These are phyloP conservation scores for Exserohilum turcica DNA, from an alignment of 2,329 filamentous ascomycete genomes.

Conservation along the genomic window DNA sequence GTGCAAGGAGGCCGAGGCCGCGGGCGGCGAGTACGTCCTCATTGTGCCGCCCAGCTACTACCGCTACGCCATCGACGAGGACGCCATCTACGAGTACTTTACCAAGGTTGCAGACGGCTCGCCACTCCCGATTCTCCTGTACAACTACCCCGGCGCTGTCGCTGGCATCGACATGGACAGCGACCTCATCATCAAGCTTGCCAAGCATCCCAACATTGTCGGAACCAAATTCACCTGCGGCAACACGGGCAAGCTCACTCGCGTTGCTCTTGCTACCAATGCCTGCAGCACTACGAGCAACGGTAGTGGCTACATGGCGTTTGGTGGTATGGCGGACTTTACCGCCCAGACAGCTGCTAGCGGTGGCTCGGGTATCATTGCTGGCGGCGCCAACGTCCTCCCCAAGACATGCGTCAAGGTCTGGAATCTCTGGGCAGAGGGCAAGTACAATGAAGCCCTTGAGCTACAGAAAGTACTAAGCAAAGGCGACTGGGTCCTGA, in stretches of 20 bases:
- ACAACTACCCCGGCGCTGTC: conserved; percentile 90
- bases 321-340: conserved; percentile 87
- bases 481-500: conserved; percentile 80
- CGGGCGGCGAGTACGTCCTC: conserved; percentile 79
- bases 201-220: conserved; percentile 79
- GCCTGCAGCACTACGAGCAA: conserved; percentile 67
- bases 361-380: conserved; percentile 83
- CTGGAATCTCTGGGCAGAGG: conserved; percentile 75
- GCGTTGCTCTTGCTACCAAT: conserved; percentile 73
- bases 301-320: conserved; percentile 72
- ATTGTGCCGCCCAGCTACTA: conserved; percentile 85
- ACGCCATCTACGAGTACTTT: conserved; percentile 75
- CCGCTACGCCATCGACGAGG: conserved; percentile 74
- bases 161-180: conserved; percentile 89
- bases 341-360: conserved; percentile 79
- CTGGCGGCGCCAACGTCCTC: conserved; percentile 82
- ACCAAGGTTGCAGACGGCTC: conserved; percentile 74
- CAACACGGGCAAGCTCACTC: conserved; percentile 86
- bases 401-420: conserved; percentile 80
- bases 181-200: conserved; percentile 80
- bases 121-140: conserved; percentile 78
- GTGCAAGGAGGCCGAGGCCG: conserved; percentile 67
- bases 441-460: conserved; percentile 75
- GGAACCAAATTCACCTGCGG: conserved; percentile 93
- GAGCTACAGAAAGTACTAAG: conserved; percentile 77